Base-by-base conservation (phyloP, 106 monocot species). In the Agapanthus africanus region DNA sequence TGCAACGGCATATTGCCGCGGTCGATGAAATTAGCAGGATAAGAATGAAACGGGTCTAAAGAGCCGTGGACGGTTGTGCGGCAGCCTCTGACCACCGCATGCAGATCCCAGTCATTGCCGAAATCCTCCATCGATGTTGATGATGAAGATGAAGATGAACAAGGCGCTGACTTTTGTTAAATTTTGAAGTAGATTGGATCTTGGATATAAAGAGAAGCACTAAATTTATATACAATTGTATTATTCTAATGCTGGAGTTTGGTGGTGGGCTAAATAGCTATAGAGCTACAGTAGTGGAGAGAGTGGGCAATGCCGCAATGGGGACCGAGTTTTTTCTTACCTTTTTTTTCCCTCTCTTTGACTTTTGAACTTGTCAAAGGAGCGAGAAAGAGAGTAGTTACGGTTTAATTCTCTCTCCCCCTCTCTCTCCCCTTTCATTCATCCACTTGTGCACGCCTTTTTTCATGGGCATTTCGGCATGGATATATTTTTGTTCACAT, bases 341-440 rank as follows among this genome's bases (percentile, higher is more conserved):
- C 51, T 36, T 49, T 41, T 61, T 61, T 61, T 13, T 51, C 77
- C 74, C 71, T n/a, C n/a, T n/a, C n/a, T n/a, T n/a, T n/a, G n/a
- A n/a, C n/a, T n/a, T n/a, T n/a, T n/a, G n/a, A n/a, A 80, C 77
- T 67, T 56, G 84, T 80, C 84, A 84, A 84, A 80, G 80, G 84
- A 69, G 69, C 26, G 83, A 83, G 83, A 79, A 68, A 39, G 83
- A 71, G 66, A 37, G 11, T n/a, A n/a, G n/a, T n/a, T n/a, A n/a
- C n/a, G n/a, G n/a, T n/a, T n/a, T n/a, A n/a, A n/a, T n/a, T 35
- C 34, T 32, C 34, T 61, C 6, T 61, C 60, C 16, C 60, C 35
- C 60, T 35, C 34, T 33, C 26, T 26, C 0, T 34, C 14, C n/a
- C n/a, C n/a, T n/a, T n/a, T 61, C n/a, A n/a, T n/a, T n/a, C n/a